phyloP scores from a whole-genome alignment of 805 yeast species.

The Henningerozyma blattae region DNA sequence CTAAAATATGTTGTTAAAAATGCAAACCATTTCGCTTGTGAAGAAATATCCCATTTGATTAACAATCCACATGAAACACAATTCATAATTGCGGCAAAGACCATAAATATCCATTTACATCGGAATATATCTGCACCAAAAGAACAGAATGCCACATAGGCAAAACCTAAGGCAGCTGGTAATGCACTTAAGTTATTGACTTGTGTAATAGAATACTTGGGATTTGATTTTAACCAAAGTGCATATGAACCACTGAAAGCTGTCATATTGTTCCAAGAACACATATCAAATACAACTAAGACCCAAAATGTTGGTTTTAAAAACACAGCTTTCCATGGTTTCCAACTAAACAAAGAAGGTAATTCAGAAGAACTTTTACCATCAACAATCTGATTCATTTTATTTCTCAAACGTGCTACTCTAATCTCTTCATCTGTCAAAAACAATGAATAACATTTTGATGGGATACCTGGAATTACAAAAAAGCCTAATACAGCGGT shows the following conservation, averaged over 20 bases:
- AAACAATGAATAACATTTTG: constrained; percentile 41
- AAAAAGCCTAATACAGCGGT: constrained; percentile 38
- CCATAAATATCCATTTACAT: constrained; percentile 42
- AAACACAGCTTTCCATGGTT: constrained; percentile 41
- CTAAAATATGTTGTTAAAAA: constrained; percentile 48
- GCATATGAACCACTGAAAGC: constrained; percentile 44
- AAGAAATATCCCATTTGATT: constrained; percentile 48
- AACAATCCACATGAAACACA: constrained; percentile 41
- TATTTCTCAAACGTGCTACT: constrained; percentile 34
- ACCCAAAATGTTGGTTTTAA: constrained; percentile 45
- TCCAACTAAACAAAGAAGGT: constrained; percentile 26
- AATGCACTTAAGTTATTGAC: constrained; percentile 40
- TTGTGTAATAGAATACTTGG: constrained; percentile 30
- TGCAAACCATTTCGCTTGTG: constrained; percentile 53
- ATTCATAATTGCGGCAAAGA: constrained; percentile 41
- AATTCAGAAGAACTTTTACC: constrained; percentile 17
- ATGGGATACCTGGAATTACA: constrained; percentile 49
- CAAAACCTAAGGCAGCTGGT: constrained; percentile 49
- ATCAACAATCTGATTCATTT: constrained; percentile 26
- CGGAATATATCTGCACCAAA: constrained; percentile 38
- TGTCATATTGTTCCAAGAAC: constrained; percentile 54
- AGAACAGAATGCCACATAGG: constrained; percentile 34
- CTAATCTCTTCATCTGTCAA: constrained; percentile 48
- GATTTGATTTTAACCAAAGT: constrained; percentile 48
- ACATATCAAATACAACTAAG: constrained; percentile 39